phyloP scores from a whole-genome alignment of 169 alveolate genomes.

The Babesia caballi region DNA sequence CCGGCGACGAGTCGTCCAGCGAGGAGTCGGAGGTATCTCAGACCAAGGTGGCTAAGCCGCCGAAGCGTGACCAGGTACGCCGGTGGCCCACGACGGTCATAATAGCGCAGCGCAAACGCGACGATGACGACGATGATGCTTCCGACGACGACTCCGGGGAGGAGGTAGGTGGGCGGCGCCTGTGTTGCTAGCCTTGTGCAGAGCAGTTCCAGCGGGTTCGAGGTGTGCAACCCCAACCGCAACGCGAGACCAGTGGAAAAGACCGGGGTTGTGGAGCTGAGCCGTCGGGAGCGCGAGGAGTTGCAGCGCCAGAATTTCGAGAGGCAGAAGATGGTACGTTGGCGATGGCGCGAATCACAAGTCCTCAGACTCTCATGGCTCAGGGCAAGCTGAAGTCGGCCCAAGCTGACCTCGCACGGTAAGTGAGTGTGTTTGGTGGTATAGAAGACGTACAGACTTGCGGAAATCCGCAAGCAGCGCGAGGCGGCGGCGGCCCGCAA shows the following conservation, averaged over 20 bases:
- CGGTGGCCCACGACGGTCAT: not conserved
- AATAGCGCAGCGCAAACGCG: not conserved
- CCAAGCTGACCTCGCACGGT: constrained; percentile 65
- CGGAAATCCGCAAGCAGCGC: constrained; percentile 55
- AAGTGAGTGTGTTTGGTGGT: not conserved
- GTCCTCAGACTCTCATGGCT: constrained; percentile 49
- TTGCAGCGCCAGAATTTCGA: constrained; percentile 59
- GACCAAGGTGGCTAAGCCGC: not conserved
- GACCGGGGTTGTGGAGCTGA: constrained; percentile 62
- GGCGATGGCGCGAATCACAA: not conserved
- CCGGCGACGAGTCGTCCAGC: constrained; percentile 6
- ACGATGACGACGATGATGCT: not conserved
- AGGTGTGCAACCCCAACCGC: constrained; percentile 56
- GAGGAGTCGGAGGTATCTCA: constrained; percentile 27
- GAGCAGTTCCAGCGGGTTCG: constrained; percentile 36
- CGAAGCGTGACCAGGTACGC: constrained; percentile 7
- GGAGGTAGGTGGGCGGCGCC: not conserved
- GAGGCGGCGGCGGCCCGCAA: constrained; percentile 63
- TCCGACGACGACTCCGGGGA: constrained; percentile 28
- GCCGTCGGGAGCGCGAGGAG: constrained; percentile 64
- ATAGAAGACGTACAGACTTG: constrained; percentile 25
- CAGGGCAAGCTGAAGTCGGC: constrained; percentile 63
- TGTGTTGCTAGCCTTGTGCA: not conserved
- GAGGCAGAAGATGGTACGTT: constrained; percentile 53
- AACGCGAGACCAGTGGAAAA: constrained; percentile 36